Percentiles rank a stretch among this genome's conserved stretches.
These are phyloP conservation scores for Trichoderma sp. DNA, from an alignment of 2,329 filamentous ascomycete species.

Conservation along the genomic window DNA sequence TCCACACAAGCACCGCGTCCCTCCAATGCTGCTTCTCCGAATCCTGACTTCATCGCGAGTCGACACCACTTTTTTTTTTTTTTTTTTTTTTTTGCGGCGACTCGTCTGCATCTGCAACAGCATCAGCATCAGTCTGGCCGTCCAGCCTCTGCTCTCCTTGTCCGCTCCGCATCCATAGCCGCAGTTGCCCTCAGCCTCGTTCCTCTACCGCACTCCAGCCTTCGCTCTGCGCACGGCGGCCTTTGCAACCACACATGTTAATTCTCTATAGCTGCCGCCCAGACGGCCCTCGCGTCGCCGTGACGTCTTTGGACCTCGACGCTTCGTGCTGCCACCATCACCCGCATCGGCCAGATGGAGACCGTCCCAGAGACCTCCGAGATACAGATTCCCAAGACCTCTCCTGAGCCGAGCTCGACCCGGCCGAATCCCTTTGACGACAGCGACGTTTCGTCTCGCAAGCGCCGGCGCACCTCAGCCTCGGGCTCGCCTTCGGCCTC, in stretches of 20 bases:
- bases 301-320: conserved; percentile 51
- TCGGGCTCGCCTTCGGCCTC: conserved; percentile 58
- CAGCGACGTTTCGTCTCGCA: conserved; percentile 56
- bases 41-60: conserved; percentile 23
- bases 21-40: conserved; percentile 39
- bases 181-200: conserved; percentile 6
- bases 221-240: conserved; percentile 4
- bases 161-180: conserved; percentile 3
- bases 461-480: conserved; percentile 62
- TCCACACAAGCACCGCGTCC: conserved; percentile 42
- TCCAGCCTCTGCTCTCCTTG: neutral
- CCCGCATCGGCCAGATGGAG: conserved; percentile 55
- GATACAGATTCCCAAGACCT: conserved; percentile 60
- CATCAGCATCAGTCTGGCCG: conserved; percentile 4
- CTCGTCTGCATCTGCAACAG: neutral
- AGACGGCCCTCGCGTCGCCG: conserved; percentile 57
- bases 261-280: conserved; percentile 54
- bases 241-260: conserved; percentile 56
- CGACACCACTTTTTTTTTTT: conserved; percentile 14
- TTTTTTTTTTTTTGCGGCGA: conserved; percentile 15
- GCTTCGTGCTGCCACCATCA: conserved; percentile 42
- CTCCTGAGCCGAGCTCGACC: conserved; percentile 63
- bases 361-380: conserved; percentile 51
- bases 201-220: neutral
- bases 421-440: conserved; percentile 67